These are phyloP conservation scores for Colletotrichum tamarilloi DNA, from an alignment of 2,329 filamentous ascomycete genomes.

Conservation along the genomic window DNA sequence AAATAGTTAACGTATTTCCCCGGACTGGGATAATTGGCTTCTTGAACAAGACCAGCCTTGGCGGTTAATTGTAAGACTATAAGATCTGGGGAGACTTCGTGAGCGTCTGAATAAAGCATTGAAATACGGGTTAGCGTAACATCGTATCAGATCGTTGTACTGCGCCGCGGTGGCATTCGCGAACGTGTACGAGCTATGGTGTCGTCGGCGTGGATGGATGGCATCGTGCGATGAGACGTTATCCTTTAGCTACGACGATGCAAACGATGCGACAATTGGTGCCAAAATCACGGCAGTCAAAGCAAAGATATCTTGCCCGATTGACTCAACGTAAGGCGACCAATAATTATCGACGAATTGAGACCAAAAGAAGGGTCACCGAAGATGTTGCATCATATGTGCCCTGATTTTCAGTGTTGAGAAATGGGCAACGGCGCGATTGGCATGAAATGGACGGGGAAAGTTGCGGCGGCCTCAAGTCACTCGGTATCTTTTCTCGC, in stretches of 20 bases:
- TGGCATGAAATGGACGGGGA: conserved; percentile 5
- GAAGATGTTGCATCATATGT: conserved; percentile 10
- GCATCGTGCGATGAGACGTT: not conserved
- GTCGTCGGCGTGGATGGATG: not conserved
- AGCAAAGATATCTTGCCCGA: not conserved
- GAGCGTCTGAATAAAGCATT: not conserved
- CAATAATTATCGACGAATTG: not conserved
- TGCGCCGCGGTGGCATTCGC: not conserved
- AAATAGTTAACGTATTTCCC: not conserved
- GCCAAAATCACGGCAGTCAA: too few relatives aligned
- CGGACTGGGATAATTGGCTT: not conserved
- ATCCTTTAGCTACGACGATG: not conserved
- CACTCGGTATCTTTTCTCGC: conserved; percentile 4
- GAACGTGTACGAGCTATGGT: not conserved
- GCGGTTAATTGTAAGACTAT: not conserved
- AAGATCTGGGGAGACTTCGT: not conserved
- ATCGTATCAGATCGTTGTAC: not conserved
- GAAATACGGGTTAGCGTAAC: not conserved
- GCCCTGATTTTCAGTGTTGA: not conserved
- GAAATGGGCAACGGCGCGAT: conserved; percentile 12
- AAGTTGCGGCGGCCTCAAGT: conserved; percentile 33
- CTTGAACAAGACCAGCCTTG: not conserved
- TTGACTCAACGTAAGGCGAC: conserved; percentile 4
- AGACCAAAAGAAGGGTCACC: not conserved
- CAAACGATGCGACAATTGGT: too few relatives aligned